Base-by-base conservation (phyloP, 805 yeast species). In the Danielozyma ontarioensis region DNA sequence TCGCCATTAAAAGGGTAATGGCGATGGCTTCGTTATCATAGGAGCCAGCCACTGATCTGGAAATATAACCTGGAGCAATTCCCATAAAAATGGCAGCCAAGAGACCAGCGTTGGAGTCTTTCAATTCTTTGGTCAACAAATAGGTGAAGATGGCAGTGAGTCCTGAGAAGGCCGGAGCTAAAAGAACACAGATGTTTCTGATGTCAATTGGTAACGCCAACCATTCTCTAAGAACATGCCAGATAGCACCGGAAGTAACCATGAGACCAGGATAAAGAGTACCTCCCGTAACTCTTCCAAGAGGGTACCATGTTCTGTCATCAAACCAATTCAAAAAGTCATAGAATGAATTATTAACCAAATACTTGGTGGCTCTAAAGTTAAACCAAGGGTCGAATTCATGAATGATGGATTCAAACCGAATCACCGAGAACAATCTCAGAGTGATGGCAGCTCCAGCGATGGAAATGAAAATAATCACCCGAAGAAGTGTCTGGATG, bases 1-100 rank as follows among this genome's bases (percentile, higher is more conserved):
- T 86, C 23, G 89, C 83, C 97, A 94, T 87, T 46, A 93, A 72
- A 49, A 93, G 68, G 10, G 97, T 89, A 58, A 93, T 93, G 29
- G 98, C 97, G 62, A 93, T 93, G 33, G 98, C 98, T 67, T 93
- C 99, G 60, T 93, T 93, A 70, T 94, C 99, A 56, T 93, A 93
- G 12, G 96, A 85, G 22, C 99, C 99, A 11, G 98, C 98, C 34
- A 93, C 99, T 2, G 97, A 89, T 59, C 99, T 78, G 32, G 97
- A 88, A 48, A 93, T 94, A 60, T 93, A 94, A 37, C 98, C 99
- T 4, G 98, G 98, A 1, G 96, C 96, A 64, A 93, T 89, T 29
- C 95, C 96, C 77, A 93, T 87, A 61, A 93, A 93, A 11, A 84
- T 78, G 13, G 97, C 98, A 32, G 96, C 85, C 42, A 93, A 68